Evolutionary conservation across 306 rosid genomes (phyloP).

Genomic region (Sicyos edulis): DNA sequence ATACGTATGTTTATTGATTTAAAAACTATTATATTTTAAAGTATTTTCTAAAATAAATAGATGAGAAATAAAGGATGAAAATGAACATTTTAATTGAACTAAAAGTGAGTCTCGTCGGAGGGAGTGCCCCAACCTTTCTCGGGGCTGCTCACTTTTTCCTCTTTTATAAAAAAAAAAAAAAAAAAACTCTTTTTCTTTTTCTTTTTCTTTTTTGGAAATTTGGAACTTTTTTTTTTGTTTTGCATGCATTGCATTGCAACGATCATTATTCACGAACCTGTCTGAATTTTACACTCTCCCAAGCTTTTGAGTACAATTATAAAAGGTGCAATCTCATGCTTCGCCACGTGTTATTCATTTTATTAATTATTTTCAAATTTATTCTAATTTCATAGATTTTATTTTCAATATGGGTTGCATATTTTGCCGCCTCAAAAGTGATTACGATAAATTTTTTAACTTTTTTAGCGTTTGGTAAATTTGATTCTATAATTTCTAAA

Average conservation of each 20-base stretch:
- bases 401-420: not conserved
- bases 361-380: not conserved
- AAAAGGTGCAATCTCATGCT: constrained; percentile 24
- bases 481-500: too few species aligned
- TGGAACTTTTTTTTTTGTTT: constrained; percentile 5
- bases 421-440: not conserved
- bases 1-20: too few species aligned
- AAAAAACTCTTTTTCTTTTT: not conserved
- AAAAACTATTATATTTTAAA: too few species aligned
- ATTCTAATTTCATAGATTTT: not conserved
- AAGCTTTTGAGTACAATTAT: constrained; percentile 16
- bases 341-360: not conserved
- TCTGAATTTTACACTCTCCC: constrained; percentile 21
- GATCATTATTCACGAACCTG: constrained; percentile 41
- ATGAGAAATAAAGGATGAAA: too few species aligned
- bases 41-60: too few species aligned
- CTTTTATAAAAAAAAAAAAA: not conserved
- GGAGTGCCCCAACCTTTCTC: too few species aligned
- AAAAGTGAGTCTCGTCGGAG: too few species aligned
- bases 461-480: not conserved
- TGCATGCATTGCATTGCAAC: constrained; percentile 24
- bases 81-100: too few species aligned
- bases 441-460: too few species aligned
- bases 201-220: not conserved
- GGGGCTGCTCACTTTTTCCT: too few species aligned